Base-by-base conservation (phyloP, 495 filamentous ascomycete genomes). In the Hyaloscypha bicolor region DNA sequence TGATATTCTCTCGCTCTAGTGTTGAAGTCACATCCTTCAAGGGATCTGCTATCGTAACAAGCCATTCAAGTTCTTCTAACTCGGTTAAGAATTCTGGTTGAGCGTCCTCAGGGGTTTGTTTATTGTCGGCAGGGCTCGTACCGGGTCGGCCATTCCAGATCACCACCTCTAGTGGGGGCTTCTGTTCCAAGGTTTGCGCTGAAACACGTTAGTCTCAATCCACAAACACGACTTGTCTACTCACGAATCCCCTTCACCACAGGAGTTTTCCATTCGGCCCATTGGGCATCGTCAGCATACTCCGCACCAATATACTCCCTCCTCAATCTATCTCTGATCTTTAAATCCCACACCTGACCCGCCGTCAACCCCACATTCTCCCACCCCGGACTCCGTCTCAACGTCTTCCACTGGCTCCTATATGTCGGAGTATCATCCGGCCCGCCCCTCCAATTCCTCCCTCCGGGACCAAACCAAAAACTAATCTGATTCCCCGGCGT, bases 391-490 rank as follows among this genome's bases (percentile, higher is more conserved):
- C n/a, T 32, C 9, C 30, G 8, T 31, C 71, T 65, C 62, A 73
- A 48, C 4, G 11, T 63, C 1, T 62, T 30, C 69, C 71, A 73
- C 3, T 62, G 55, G 4, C 19, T 29, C 16, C 1, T 29, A 16
- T 25, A 52, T 16, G 22, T 6, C 14, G 29, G 6, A 4, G 30
- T 21, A 16, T 42, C 56, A 12, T 69, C 25, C 9, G 12, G 11
- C 3, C 64, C 55, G 19, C 37, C 53, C 42, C 60, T 53, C 52
- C 57, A 65, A 53, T 65, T 53, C 55, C 72, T 64, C 11, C 72
- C 72, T 9, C 29, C 39, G 3, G 29, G 12, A 14, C 72, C 72
- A 45, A 45, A 70, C 72, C 69, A 74, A 39, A 71, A 71, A 33
- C 60, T 61, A 21, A 70, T 32, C 33, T 71, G 69, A 16, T 55